Conservation (phyloP, 208 protist genomes). For the Leishmania tarentolae region DNA sequence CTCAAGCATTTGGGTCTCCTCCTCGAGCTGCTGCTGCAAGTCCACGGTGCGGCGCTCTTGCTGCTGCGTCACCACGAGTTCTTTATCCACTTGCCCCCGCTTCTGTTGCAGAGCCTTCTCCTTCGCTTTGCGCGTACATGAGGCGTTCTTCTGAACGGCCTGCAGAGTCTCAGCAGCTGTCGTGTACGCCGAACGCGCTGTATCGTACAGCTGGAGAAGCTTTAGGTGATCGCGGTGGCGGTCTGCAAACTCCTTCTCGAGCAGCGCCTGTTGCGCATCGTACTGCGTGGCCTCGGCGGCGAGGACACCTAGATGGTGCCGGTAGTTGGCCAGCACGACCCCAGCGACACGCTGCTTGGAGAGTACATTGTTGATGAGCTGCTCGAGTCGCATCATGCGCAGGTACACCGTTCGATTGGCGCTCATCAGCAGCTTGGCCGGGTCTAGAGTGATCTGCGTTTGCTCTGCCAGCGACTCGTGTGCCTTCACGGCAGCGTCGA, state of each 20-base stretch:
- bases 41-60: conserved; percentile 49
- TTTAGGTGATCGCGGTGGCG: conserved; percentile 90
- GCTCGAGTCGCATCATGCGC: conserved; percentile 91
- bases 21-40: conserved; percentile 59
- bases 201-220: conserved; percentile 85
- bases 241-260: conserved; percentile 73
- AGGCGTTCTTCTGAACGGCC: conserved; percentile 45
- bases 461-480: neutral
- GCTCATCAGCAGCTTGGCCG: conserved; percentile 15
- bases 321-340: conserved; percentile 86
- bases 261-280: conserved; percentile 54
- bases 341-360: conserved; percentile 86
- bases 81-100: conserved; percentile 51
- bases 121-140: conserved; percentile 51
- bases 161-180: conserved; percentile 44
- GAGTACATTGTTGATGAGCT: conserved; percentile 87
- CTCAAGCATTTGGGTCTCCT: conserved; percentile 74
- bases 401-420: conserved; percentile 61
- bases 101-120: conserved; percentile 83
- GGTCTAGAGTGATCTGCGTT: neutral
- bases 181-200: conserved; percentile 67
- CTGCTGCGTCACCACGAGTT: conserved; percentile 51
- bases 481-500: neutral
- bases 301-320: conserved; percentile 79
- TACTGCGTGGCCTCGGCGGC: conserved; percentile 62